Conservation (phyloP, 495 filamentous ascomycete genomes). For the Xylaria telfairii region DNA sequence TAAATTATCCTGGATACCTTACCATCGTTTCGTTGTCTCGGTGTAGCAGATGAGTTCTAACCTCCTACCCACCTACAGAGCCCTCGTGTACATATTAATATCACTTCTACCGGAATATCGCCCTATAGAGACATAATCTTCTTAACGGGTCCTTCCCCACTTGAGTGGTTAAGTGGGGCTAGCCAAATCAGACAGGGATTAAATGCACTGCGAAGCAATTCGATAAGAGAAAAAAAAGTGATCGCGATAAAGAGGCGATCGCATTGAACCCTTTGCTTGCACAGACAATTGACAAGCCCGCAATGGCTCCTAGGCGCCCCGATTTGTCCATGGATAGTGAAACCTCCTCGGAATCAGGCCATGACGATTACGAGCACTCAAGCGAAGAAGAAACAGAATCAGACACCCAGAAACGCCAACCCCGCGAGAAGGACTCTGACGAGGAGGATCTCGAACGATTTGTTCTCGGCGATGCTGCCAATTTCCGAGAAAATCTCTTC, state of each 20-base stretch:
- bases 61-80: too few species aligned
- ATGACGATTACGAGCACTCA: constrained; percentile 32
- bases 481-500: constrained; percentile 75
- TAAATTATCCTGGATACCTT: neutral
- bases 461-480: constrained; percentile 83
- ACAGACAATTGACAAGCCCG: constrained; percentile 18
- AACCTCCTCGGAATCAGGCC: constrained; percentile 31
- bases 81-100: too few species aligned
- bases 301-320: constrained; percentile 36
- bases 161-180: neutral
- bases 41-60: too few species aligned
- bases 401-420: constrained; percentile 33
- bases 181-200: constrained; percentile 15
- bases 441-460: constrained; percentile 85
- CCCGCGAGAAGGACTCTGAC: constrained; percentile 72
- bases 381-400: constrained; percentile 34
- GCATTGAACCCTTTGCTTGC: neutral
- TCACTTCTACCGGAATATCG: neutral
- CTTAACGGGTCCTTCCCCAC: constrained; percentile 8
- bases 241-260: constrained; percentile 8
- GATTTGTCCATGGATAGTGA: constrained; percentile 47
- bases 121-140: neutral
- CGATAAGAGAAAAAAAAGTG: constrained; percentile 43
- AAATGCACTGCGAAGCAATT: constrained; percentile 42
- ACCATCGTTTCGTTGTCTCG: neutral